Evolutionary conservation across 129 eudicot genomes (phyloP).

Genomic region (Smallanthus sonchifolius): DNA sequence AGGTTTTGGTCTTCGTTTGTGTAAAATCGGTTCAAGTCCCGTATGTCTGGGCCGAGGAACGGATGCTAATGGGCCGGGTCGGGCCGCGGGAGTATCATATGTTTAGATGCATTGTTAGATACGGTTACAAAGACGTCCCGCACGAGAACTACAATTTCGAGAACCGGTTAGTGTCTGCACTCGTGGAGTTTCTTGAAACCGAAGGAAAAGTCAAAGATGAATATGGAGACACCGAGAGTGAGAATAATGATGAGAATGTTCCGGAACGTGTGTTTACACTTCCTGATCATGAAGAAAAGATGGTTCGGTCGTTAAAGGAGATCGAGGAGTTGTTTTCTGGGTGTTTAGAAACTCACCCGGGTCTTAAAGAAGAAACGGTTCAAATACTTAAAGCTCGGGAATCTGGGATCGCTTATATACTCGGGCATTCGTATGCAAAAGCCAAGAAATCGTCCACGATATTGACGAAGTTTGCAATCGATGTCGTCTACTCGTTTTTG

Average conservation of each 20-base stretch:
- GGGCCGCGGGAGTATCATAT: conserved; percentile 42
- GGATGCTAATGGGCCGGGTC: conserved; percentile 44
- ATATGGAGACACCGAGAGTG: conserved; percentile 21
- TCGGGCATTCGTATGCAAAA: conserved; percentile 49
- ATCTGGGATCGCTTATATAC: conserved; percentile 49
- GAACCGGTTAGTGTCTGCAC: conserved; percentile 33
- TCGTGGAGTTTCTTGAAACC: conserved; percentile 36
- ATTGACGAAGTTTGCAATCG: conserved; percentile 44
- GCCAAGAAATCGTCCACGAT: conserved; percentile 49
- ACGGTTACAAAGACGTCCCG: conserved; percentile 55
- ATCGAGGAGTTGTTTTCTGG: conserved; percentile 26
- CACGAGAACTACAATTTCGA: conserved; percentile 57
- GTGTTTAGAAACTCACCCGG: conserved; percentile 15
- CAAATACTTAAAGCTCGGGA: conserved; percentile 49
- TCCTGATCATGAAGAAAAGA: conserved; percentile 30
- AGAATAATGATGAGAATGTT: not conserved
- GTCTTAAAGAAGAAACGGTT: conserved; percentile 34
- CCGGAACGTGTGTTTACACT: conserved; percentile 11
- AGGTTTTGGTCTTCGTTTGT: conserved; percentile 46
- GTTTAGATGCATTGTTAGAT: conserved; percentile 57
- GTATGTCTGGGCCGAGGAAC: conserved; percentile 30
- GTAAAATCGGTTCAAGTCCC: conserved; percentile 52
- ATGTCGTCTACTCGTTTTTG: conserved; percentile 46
- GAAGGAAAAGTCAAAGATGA: conserved; percentile 30
- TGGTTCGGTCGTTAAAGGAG: conserved; percentile 30